These are phyloP conservation scores for Sporothrix protearum DNA, from an alignment of 2,329 filamentous ascomycete genomes.

Conservation along the genomic window DNA sequence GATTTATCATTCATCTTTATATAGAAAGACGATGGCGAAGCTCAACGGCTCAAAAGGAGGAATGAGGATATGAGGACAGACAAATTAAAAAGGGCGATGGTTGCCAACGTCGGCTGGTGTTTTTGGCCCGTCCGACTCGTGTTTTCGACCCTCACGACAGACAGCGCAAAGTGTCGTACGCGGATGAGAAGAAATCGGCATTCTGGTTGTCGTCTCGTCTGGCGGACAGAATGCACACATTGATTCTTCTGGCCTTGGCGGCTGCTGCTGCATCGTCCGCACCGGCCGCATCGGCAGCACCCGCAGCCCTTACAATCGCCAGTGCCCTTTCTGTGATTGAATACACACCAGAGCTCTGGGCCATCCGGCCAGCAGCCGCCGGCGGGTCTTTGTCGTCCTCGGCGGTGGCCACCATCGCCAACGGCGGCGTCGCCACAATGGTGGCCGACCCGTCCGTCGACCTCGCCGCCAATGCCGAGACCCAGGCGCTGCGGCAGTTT, in stretches of 20 bases:
- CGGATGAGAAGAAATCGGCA: too few species aligned
- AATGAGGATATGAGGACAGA: too few species aligned
- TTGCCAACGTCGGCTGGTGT: too few species aligned
- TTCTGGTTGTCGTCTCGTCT: neutral
- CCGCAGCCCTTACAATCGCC: conserved; percentile 22
- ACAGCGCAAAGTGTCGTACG: too few species aligned
- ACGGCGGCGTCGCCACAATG: conserved; percentile 36
- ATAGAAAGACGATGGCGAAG: too few species aligned
- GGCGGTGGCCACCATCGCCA: conserved; percentile 29
- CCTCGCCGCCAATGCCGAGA: conserved; percentile 38
- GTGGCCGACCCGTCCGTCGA: conserved; percentile 31
- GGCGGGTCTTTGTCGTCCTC: neutral
- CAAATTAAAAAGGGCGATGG: too few species aligned
- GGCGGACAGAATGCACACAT: neutral
- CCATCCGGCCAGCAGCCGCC: conserved; percentile 29
- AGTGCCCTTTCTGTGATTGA: conserved; percentile 26
- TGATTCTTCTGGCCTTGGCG: neutral
- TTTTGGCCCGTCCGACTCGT: too few species aligned
- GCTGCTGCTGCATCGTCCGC: neutral
- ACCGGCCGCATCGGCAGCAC: neutral
- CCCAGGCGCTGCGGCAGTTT: conserved; percentile 36
- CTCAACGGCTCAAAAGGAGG: too few species aligned
- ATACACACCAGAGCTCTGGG: conserved; percentile 29
- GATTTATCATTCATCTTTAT: too few species aligned
- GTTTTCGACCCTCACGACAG: too few species aligned